Evolutionary conservation across 106 monocot genomes (phyloP), one percentile per base, ranked within the genome.

Genomic region (Agapanthus africanus): DNA sequence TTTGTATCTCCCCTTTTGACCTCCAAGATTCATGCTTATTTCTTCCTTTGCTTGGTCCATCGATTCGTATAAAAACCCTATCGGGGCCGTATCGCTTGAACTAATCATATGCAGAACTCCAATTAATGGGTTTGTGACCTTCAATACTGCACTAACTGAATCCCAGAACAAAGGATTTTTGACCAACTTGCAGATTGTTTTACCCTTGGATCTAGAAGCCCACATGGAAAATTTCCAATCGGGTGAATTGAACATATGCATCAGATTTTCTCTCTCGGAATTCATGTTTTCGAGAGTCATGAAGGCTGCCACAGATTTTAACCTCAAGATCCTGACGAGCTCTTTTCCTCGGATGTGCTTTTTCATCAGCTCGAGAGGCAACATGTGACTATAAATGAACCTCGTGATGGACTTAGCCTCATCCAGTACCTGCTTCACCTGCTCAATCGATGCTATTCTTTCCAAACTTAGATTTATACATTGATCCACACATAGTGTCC

Each of bases 41-140:
- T 18, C 61, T 67, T 85, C 88, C 54, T 93, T 93, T 40, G 92
- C 85, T 4, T 40, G 37, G 73, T 93, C 92, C 85, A 93, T 82
- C 5, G 88, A 73, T 71, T 93, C 88, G 79, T 93, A n/a, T n/a
- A n/a, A n/a, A n/a, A n/a, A n/a, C n/a, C n/a, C n/a, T n/a, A n/a
- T n/a, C n/a, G n/a, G n/a, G n/a, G n/a, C n/a, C n/a, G n/a, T n/a
- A n/a, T n/a, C n/a, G n/a, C n/a, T n/a, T n/a, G n/a, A n/a, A n/a
- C 71, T 59, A 31, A 88, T 74, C 36, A 63, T 34, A 59, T 71
- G 71, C 70, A 83, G 23, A 66, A 93, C 65, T 50, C 73, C 25
- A 72, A 93, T 31, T 8, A 93, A 49, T 18, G 92, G 88, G 36
- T 73, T 36, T 23, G 85, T 83, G 62, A 83, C 52, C 57, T 85